Percentiles rank a stretch among this genome's conserved stretches.
phyloP scores from a whole-genome alignment of 257 asterid species.

The Solanum paucissectum region DNA sequence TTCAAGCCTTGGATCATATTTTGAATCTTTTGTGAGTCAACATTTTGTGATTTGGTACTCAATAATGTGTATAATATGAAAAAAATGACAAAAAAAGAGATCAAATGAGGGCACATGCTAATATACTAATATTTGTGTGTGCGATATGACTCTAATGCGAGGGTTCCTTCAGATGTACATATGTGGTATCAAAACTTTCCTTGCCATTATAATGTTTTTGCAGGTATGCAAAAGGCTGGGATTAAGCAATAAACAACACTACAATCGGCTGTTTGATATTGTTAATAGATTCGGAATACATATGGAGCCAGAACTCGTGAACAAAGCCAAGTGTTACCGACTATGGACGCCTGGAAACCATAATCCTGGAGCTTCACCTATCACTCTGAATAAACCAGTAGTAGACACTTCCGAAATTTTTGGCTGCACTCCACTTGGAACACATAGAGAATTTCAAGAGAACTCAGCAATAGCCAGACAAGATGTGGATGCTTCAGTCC shows the following conservation, averaged over 20 bases:
- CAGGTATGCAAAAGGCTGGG: slow-evolving; percentile 81
- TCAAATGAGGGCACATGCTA: too few relatives aligned
- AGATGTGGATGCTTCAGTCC: slow-evolving; percentile 25
- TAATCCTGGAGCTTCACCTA: slow-evolving; percentile 29
- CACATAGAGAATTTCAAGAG: slow-evolving; percentile 16
- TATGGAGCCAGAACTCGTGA: slow-evolving; percentile 44
- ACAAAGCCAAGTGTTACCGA: slow-evolving; percentile 54
- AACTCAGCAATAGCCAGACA: slow-evolving; percentile 23
- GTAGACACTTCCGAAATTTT: slow-evolving; percentile 9
- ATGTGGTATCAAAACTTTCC: background rate
- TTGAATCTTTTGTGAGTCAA: background rate
- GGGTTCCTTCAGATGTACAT: background rate
- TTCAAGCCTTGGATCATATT: background rate
- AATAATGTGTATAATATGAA: background rate
- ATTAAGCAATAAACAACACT: slow-evolving; percentile 56
- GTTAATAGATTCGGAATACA: slow-evolving; percentile 59
- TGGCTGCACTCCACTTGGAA: slow-evolving; percentile 21
- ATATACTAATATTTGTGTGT: background rate
- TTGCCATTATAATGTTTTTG: slow-evolving; percentile 3
- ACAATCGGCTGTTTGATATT: slow-evolving; percentile 41
- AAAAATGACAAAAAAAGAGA: background rate
- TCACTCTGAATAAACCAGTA: slow-evolving; percentile 15
- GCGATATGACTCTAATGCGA: background rate
- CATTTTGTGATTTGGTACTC: background rate
- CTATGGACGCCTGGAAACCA: slow-evolving; percentile 64